Evolutionary conservation across 179 eudicot species (phyloP), one percentile per base, ranked within the genome.

Genomic region (Nepenthes alata): DNA sequence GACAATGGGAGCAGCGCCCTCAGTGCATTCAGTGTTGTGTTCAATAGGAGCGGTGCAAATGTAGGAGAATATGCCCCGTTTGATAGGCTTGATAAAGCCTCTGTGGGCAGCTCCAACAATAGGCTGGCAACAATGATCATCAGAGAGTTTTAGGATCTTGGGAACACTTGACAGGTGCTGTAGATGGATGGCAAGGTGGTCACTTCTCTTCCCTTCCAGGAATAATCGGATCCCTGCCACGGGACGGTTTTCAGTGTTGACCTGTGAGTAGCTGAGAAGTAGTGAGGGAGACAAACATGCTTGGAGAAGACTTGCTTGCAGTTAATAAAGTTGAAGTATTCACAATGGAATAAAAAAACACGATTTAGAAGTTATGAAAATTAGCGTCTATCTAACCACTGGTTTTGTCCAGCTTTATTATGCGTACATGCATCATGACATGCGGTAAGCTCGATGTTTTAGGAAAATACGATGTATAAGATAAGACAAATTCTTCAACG

Each of bases 41-140:
- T 90, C 80, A 35, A 89, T 81, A 7, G 95, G 95, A 14, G 93
- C 91, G 8, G 98, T 93, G 74, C 81, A 93, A 38, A 93, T 79
- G 54, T 93, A 97, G 2, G 98, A 93, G 80, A 93, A 89, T 65
- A 89, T 84, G 80, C 86, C 84, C 86, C 87, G 86, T 54, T 81
- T 89, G 60, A 93, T 84, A 0, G 98, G 90, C 67, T 89, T 93
- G 0, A 74, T 67, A 67, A 84, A 89, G 50, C 83, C 90, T 37
- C 74, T 78, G 34, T 77, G 75, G 6, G 69, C 41, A 8, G 71
- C 78, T 58, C 81, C 83, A 3, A 70, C 78, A 15, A 50, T 69
- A 3, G 75, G 81, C 66, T 83, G 80, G 38, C 60, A 73, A 59
- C 58, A 69, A 12, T 63, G 74, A 66, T 93, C 90, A 11, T 82